phyloP scores from a whole-genome alignment of 257 asterid genomes.

The Lavandula angustifolia region DNA sequence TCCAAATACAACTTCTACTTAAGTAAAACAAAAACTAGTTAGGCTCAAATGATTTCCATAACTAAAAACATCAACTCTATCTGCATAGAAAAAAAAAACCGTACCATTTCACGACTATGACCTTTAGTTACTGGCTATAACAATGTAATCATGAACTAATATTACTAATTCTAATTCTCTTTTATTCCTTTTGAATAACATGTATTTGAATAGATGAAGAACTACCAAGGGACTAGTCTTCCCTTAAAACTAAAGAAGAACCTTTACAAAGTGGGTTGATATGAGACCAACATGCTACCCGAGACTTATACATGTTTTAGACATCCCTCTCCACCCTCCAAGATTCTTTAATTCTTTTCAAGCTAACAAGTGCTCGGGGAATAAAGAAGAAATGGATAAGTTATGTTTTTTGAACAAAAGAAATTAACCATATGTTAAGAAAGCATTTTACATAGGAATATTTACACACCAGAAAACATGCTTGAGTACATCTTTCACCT shows the following conservation, averaged over 20 bases:
- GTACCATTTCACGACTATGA: not conserved
- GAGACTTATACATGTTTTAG: not conserved
- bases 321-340: not conserved
- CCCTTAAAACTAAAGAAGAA: not conserved
- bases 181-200: too few relatives aligned
- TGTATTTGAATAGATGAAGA: not conserved
- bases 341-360: not conserved
- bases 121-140: not conserved
- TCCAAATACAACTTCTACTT: not conserved
- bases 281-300: not conserved
- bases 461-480: constrained; percentile 3
- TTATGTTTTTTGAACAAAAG: too few relatives aligned
- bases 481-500: constrained; percentile 21
- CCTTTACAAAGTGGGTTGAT: not conserved
- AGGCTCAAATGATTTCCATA: not conserved
- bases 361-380: not conserved
- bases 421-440: too few relatives aligned
- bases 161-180: too few relatives aligned
- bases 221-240: not conserved
- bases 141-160: not conserved
- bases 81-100: not conserved
- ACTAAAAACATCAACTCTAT: not conserved
- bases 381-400: too few relatives aligned
- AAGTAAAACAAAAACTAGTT: too few relatives aligned
- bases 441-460: not conserved